Evolutionary conservation across 148 eudicot genomes (phyloP).

Genomic region (Diospyros kaki): DNA sequence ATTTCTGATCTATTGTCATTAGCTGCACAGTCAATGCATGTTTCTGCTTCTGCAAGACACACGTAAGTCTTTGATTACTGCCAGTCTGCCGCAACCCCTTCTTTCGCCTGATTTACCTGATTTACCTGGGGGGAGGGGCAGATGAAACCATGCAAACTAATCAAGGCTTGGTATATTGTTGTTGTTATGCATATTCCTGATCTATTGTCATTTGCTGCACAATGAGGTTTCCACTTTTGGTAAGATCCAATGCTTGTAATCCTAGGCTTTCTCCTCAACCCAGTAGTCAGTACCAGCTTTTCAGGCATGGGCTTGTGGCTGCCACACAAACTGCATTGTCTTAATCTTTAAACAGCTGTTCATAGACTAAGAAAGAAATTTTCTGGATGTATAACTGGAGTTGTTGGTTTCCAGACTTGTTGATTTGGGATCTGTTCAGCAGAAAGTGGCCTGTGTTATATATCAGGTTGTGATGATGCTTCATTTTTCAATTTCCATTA

Average conservation of each 20-base stretch:
- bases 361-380: not conserved
- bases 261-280: not conserved
- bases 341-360: not conserved
- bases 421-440: not conserved
- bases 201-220: no score
- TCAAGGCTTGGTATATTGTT: no score
- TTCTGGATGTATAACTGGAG: not conserved
- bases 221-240: no score
- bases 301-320: not conserved
- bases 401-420: not conserved
- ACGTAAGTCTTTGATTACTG: no score
- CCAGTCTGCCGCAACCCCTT: no score
- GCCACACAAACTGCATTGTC: not conserved
- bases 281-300: not conserved
- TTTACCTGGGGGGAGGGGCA: no score
- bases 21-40: no score
- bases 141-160: no score
- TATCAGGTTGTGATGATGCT: not conserved
- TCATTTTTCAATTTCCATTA: not conserved
- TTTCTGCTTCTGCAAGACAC: no score
- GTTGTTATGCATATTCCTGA: no score
- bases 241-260: not conserved
- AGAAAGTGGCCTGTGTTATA: not conserved
- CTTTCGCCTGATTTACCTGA: no score
- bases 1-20: no score